Percentiles rank a stretch among this genome's conserved stretches.
phyloP scores from a whole-genome alignment of 345 rosid species.

The Euphorbia tirucalli region DNA sequence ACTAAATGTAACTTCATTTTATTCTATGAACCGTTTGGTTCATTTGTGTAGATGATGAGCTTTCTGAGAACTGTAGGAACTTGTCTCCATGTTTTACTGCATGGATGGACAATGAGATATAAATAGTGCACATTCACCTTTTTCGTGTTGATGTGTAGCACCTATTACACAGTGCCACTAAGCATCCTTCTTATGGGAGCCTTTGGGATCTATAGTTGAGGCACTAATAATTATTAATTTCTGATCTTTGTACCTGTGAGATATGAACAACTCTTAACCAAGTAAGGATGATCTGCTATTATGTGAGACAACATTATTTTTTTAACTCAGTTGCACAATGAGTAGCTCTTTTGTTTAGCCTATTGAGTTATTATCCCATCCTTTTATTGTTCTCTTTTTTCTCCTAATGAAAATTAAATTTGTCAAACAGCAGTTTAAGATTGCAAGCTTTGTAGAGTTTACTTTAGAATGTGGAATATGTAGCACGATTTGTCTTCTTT shows the following conservation, averaged over 20 bases:
- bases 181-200: not conserved
- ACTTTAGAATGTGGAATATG: not conserved
- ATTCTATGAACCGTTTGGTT: not conserved
- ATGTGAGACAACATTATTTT: not conserved
- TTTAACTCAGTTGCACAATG: no score
- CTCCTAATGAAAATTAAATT: not conserved
- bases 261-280: not conserved
- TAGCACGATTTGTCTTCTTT: not conserved
- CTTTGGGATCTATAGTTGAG: not conserved
- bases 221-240: not conserved
- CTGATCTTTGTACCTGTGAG: not conserved
- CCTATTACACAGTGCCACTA: not conserved
- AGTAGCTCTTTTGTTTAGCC: no score
- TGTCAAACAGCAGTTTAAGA: not conserved
- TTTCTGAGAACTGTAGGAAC: not conserved
- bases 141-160: not conserved
- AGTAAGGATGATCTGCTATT: not conserved
- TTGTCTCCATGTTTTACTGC: no score
- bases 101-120: not conserved
- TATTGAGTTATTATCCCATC: not conserved
- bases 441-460: not conserved
- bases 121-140: not conserved
- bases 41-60: not conserved
- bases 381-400: not conserved
- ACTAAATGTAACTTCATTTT: not conserved